Percentiles rank a stretch among this genome's conserved stretches.
phyloP scores from a whole-genome alignment of 208 protist genomes.

The Crithidia mellificae region DNA sequence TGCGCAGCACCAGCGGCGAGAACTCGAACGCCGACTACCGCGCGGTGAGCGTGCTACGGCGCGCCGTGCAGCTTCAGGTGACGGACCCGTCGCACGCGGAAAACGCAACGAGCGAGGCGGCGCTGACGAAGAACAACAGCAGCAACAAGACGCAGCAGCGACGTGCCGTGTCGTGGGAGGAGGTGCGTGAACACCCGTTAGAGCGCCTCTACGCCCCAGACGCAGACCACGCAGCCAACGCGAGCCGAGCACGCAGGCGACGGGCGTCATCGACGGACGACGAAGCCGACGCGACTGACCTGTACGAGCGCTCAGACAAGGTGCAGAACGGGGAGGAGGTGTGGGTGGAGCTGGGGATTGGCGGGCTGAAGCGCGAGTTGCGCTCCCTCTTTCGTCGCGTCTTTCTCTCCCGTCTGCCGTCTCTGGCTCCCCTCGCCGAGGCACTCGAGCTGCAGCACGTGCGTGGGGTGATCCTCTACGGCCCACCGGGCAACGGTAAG shows the following conservation, averaged over 20 bases:
- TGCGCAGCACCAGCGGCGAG: neutral
- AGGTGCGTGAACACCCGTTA: conserved; percentile 39
- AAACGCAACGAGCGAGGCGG: neutral
- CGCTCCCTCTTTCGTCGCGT: conserved; percentile 97
- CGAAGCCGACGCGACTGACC: no score
- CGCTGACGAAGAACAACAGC: conserved; percentile 1
- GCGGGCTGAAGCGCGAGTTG: conserved; percentile 96
- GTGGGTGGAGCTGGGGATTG: conserved; percentile 90
- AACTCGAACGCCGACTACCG: conserved; percentile 13
- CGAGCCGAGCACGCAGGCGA: conserved; percentile 2
- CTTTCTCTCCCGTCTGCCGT: conserved; percentile 96
- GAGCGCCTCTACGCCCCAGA: conserved; percentile 50
- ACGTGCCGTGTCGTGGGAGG: conserved; percentile 19
- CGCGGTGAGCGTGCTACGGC: conserved; percentile 37
- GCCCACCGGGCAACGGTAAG: conserved; percentile 99
- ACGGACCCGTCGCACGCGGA: neutral
- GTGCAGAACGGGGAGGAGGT: conserved; percentile 29
- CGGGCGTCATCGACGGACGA: no score
- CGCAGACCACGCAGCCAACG: neutral
- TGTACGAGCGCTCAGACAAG: conserved; percentile 4
- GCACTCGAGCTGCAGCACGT: conserved; percentile 96
- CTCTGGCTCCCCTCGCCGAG: conserved; percentile 53
- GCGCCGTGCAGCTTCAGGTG: conserved; percentile 58
- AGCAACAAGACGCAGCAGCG: no score
- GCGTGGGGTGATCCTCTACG: conserved; percentile 98